Conservation (phyloP, 1,139 yeast species). For the Pichia sp. region DNA sequence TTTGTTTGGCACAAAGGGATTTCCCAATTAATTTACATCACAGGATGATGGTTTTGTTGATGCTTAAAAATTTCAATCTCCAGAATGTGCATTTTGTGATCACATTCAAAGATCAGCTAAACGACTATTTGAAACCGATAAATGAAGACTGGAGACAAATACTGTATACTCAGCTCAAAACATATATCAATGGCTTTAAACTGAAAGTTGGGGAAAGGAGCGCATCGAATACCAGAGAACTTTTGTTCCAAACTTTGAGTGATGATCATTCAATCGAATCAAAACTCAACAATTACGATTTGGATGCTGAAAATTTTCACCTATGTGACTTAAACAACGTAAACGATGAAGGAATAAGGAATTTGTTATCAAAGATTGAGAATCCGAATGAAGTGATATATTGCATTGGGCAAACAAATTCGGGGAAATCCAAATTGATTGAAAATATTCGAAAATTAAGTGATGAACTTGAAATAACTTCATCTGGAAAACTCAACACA, state of each 20-base stretch:
- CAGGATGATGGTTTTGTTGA: constrained; percentile 2
- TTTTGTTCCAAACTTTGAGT: too few relatives aligned
- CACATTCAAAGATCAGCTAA: constrained; percentile 6
- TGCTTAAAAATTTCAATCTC: constrained; percentile 3
- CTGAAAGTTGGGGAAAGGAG: too few relatives aligned
- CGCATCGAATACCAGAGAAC: too few relatives aligned
- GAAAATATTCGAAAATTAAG: too few relatives aligned
- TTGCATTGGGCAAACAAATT: constrained; percentile 14
- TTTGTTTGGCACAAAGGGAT: constrained; percentile 9
- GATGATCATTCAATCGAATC: too few relatives aligned
- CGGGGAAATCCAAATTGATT: constrained; percentile 12
- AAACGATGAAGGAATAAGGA: not conserved
- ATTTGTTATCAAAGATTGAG: too few relatives aligned
- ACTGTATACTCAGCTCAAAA: too few relatives aligned
- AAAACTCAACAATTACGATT: not conserved
- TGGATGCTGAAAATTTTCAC: not conserved
- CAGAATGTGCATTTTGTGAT: constrained; percentile 8
- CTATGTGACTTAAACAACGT: not conserved
- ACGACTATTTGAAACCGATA: not conserved
- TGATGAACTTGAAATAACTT: too few relatives aligned
- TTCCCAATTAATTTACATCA: constrained; percentile 9
- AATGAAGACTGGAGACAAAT: too few relatives aligned
- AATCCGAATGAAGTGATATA: constrained; percentile 1
- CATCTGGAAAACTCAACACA: too few relatives aligned
- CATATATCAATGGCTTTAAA: too few relatives aligned